phyloP scores from a whole-genome alignment of 768 basidiomycete species.

The Lactarius quietus region DNA sequence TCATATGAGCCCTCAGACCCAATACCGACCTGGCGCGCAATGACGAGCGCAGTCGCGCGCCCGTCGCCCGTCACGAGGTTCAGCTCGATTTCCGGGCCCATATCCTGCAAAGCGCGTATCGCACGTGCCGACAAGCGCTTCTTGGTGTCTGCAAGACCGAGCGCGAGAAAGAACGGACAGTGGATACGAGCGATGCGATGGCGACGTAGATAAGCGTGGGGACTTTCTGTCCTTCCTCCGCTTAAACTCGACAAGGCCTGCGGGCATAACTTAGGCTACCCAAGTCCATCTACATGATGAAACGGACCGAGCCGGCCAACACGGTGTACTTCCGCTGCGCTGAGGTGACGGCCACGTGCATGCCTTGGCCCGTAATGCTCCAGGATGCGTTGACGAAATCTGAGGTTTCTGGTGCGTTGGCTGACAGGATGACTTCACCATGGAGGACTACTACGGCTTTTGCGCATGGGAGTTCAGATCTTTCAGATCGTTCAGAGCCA shows the following conservation, averaged over 20 bases:
- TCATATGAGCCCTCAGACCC: slow-evolving; percentile 80
- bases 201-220: slow-evolving; percentile 88
- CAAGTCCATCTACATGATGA: slow-evolving; percentile 52
- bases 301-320: slow-evolving; percentile 87
- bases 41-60: no score
- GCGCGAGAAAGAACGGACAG: slow-evolving; percentile 74
- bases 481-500: no score
- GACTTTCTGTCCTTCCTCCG: slow-evolving; percentile 66
- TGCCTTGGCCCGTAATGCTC: slow-evolving; percentile 85
- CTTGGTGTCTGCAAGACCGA: slow-evolving; percentile 84
- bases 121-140: slow-evolving; percentile 84
- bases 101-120: slow-evolving; percentile 70
- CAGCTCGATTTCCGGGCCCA: slow-evolving; percentile 95
- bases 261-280: slow-evolving; percentile 66
- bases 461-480: slow-evolving; percentile 97
- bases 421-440: slow-evolving; percentile 59
- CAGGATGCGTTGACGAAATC: slow-evolving; percentile 78
- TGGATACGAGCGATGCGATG: slow-evolving; percentile 43
- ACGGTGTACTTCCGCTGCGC: slow-evolving; percentile 47
- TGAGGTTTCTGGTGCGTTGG: slow-evolving; percentile 46
- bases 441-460: slow-evolving; percentile 86
- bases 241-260: slow-evolving; percentile 58
- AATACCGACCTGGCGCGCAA: slow-evolving; percentile 91
- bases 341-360: slow-evolving; percentile 61
- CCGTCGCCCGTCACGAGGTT: slow-evolving; percentile 94